Conservation (phyloP, 306 rosid genomes). For the Castanea sativa region DNA sequence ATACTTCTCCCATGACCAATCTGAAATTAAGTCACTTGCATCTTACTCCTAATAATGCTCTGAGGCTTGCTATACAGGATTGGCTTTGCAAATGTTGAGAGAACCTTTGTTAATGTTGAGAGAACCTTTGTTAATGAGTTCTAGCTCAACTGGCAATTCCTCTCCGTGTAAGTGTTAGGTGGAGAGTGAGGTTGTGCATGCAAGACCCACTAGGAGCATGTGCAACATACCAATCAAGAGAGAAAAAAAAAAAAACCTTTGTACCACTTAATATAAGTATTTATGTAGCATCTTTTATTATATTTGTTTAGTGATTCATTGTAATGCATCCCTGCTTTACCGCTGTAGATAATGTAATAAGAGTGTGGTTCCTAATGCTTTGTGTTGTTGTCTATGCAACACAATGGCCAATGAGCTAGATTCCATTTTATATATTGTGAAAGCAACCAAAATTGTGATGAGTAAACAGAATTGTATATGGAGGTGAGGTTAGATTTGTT, state of each 20-base stretch:
- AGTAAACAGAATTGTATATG: background rate
- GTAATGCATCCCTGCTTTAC: slow-evolving; percentile 2
- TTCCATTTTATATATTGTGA: background rate
- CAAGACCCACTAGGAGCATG: too few relatives aligned
- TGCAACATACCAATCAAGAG: too few relatives aligned
- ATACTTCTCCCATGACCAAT: slow-evolving; percentile 89
- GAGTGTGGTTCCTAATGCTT: background rate
- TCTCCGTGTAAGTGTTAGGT: too few relatives aligned
- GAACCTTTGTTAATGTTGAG: slow-evolving; percentile 19
- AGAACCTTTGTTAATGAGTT: background rate
- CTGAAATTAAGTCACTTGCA: slow-evolving; percentile 57
- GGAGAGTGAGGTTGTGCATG: too few relatives aligned
- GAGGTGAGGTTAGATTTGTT: background rate
- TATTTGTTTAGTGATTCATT: slow-evolving; percentile 4
- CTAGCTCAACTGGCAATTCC: too few relatives aligned
- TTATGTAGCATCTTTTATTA: slow-evolving; percentile 2
- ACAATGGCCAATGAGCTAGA: background rate
- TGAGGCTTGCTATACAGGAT: slow-evolving; percentile 77
- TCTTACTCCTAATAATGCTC: slow-evolving; percentile 73
- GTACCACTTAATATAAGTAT: slow-evolving; percentile 5
- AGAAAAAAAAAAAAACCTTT: too few relatives aligned
- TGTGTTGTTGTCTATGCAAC: background rate
- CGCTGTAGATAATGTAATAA: background rate
- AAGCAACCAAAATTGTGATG: background rate
- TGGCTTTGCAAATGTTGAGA: slow-evolving; percentile 78